phyloP scores from a whole-genome alignment of 78 protist genomes.

The Dictyostelium purpureum region DNA sequence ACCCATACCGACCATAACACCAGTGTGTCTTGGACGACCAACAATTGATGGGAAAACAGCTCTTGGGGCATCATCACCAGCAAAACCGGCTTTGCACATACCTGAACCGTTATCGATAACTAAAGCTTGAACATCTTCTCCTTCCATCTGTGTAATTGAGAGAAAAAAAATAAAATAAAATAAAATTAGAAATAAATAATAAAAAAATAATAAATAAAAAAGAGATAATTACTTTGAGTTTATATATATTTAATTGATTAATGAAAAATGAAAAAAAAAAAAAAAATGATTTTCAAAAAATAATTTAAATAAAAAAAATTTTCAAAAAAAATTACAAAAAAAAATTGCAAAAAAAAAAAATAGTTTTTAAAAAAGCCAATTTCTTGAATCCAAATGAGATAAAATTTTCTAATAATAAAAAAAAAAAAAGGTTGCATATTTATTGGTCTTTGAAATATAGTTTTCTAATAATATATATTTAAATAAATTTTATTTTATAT shows the following conservation, averaged over 20 bases:
- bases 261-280: background rate
- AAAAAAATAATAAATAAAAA: background rate
- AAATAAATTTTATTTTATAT: background rate
- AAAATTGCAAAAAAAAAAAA: background rate
- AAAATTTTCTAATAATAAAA: background rate
- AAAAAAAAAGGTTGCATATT: too few species aligned
- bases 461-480: too few species aligned
- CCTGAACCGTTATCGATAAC: slow-evolving; percentile 96
- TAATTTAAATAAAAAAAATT: background rate
- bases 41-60: slow-evolving; percentile 92
- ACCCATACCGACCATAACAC: slow-evolving; percentile 92
- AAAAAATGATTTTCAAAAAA: background rate
- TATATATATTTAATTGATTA: too few species aligned
- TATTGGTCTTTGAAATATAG: too few species aligned
- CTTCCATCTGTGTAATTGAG: background rate
- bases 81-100: slow-evolving; percentile 96
- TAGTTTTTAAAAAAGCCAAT: background rate
- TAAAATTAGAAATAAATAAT: background rate
- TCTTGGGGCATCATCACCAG: slow-evolving; percentile 94
- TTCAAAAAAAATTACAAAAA: background rate
- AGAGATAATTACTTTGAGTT: background rate
- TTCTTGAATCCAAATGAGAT: background rate
- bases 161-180: too few species aligned
- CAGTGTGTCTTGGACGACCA: slow-evolving; percentile 92
- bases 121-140: slow-evolving; percentile 62